Base-by-base conservation (phyloP, 2,329 filamentous ascomycete genomes). In the Colletotrichum navitas region DNA sequence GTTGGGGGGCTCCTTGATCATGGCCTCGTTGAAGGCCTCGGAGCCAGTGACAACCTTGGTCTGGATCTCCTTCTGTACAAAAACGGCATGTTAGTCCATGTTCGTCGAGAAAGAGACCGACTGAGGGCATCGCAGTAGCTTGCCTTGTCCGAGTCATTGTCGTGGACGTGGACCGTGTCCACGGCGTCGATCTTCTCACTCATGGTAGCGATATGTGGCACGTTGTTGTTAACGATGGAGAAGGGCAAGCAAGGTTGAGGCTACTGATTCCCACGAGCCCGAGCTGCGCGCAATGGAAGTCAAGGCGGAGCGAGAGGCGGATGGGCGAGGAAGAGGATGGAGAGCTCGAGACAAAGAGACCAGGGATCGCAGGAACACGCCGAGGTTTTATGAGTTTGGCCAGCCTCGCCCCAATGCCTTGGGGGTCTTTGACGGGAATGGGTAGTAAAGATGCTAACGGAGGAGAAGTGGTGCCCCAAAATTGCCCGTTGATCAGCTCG, bases 21-120 rank as follows among this genome's bases (percentile, higher is more conserved):
- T 82, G 29, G 88, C 88, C 78, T 89, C 85, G 74, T 86, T 84
- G 78, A 85, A 88, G 61, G 86, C 86, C 74, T 87, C 85, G 74
- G 84, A 85, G 72, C 87, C 87, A 32, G 76, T 81, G 75, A 89
- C 81, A 68, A 86, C 80, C 74, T 83, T 86, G 74, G 83, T 78
- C 67, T 81, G 63, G 63, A 78, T 39, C 18, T 74, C 70, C 55
- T 72, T 73, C 74, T 75, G 47, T 36, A 74, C 45, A 14, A 2
- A 7, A 41, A 6, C 26, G 8, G 26, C 29, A 49, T 34, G 51
- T 74, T 60, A 73, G 69, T 24, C 2, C 0, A 2, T 1, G 16
- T 11, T 26, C 26, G 14, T 21, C 47, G 11, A 32, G 1, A 24
- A 2, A 2, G 8, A n/a, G 5, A 21, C 39, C 45, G 21, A 7